Conservation (phyloP, 192 early-diverging fungal genomes). For the Coemansia sp. region DNA sequence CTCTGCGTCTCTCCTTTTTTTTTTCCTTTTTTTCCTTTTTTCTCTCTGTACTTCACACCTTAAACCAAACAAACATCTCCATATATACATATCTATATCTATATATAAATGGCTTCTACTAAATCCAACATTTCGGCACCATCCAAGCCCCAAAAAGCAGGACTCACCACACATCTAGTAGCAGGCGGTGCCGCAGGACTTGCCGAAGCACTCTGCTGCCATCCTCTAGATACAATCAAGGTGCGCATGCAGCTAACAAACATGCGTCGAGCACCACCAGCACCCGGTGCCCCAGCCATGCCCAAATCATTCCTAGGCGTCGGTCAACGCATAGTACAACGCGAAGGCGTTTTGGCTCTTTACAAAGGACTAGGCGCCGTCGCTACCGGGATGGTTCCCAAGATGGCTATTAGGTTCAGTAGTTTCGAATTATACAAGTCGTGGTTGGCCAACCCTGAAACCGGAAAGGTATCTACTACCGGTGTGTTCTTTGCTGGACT, state of each 20-base stretch:
- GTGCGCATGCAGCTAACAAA: slow-evolving; percentile 93
- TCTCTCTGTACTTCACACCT: not conserved
- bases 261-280: slow-evolving; percentile 35
- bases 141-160: slow-evolving; percentile 50
- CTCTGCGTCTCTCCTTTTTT: not conserved
- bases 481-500: slow-evolving; percentile 85
- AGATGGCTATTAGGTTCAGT: slow-evolving; percentile 98
- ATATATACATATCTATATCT: not conserved
- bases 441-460: slow-evolving; percentile 65
- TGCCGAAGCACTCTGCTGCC: slow-evolving; percentile 86
- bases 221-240: slow-evolving; percentile 97
- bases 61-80: not conserved
- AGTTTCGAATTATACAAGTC: slow-evolving; percentile 95
- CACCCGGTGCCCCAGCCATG: slow-evolving; percentile 6
- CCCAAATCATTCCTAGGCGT: slow-evolving; percentile 75
- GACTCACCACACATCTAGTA: slow-evolving; percentile 76
- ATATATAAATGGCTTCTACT: not conserved
- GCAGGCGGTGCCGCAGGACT: slow-evolving; percentile 92
- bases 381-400: slow-evolving; percentile 94
- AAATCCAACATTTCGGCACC: not conserved
- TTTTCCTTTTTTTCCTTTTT: not conserved
- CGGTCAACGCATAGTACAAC: slow-evolving; percentile 81
- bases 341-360: slow-evolving; percentile 85
- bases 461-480: slow-evolving; percentile 66
- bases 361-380: slow-evolving; percentile 99